Percentiles rank a stretch among this genome's conserved stretches.
Evolutionary conservation across 2,329 filamentous ascomycete genomes (phyloP).

Genomic region (Fusarium napiforme): DNA sequence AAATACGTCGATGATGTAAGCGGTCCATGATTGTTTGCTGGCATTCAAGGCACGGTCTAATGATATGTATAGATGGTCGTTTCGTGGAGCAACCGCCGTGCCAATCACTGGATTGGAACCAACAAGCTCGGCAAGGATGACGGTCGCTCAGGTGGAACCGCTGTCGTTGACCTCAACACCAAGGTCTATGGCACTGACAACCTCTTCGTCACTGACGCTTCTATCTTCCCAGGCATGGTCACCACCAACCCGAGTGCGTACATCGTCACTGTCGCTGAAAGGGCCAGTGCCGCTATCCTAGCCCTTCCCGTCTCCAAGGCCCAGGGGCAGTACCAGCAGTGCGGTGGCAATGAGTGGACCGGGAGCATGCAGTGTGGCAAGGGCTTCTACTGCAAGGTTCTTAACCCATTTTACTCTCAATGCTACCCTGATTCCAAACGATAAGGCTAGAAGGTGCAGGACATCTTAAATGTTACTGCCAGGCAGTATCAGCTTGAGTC

Average conservation of each 20-base stretch:
- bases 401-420: background rate
- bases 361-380: slow-evolving; percentile 11
- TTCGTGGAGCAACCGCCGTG: slow-evolving; percentile 16
- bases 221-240: slow-evolving; percentile 14
- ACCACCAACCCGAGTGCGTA: slow-evolving; percentile 5
- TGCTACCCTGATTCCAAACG: slow-evolving; percentile 3
- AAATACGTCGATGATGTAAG: slow-evolving; percentile 18
- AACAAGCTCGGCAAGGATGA: slow-evolving; percentile 18
- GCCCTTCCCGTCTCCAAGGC: slow-evolving; percentile 9
- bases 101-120: slow-evolving; percentile 20
- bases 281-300: slow-evolving; percentile 5
- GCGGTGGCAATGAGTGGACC: slow-evolving; percentile 6
- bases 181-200: slow-evolving; percentile 18
- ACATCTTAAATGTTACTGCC: too few relatives aligned
- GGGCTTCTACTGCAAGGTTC: slow-evolving; percentile 8
- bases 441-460: fast-evolving
- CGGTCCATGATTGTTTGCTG: background rate
- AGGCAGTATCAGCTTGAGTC: background rate
- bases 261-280: slow-evolving; percentile 1
- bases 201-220: slow-evolving; percentile 7
- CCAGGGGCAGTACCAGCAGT: slow-evolving; percentile 6
- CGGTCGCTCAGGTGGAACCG: slow-evolving; percentile 1
- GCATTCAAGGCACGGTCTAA: background rate
- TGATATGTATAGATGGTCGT: background rate
- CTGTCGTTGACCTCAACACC: slow-evolving; percentile 19